Evolutionary conservation across 345 rosid genomes (phyloP), one percentile per base, ranked within the genome.

Genomic region (Eucalyptus shirleyi): DNA sequence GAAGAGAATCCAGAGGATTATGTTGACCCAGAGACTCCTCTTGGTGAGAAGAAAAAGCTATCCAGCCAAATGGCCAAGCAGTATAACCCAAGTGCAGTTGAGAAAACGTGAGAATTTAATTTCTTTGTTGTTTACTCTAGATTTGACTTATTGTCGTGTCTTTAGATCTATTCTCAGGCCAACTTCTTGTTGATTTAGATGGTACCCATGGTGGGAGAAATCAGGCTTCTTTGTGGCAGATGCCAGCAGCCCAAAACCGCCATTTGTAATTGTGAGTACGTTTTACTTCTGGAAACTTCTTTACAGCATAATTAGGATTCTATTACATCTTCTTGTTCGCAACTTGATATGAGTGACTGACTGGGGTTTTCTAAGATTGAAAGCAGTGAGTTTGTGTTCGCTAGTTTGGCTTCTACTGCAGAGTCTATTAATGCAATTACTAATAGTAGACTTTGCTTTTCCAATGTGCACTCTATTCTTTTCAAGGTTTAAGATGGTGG

Each of bases 121-220:
- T 87, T 62, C 24, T 14, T 32, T 62, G 42, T 65, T 88, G 18
- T 86, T 86, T 32, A 56, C 47, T 12, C 55, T 44, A 34, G 59
- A 59, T 50, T 90, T 83, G 37, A 86, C 53, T 60, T 47, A 69
- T 56, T 53, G n/a, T 59, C 37, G 23, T 51, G 28, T 82, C 51
- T 44, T 44, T 19, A 88, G 86, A 50, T 72, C 34, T 34, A 65
- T 28, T 34, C 67, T 69, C 21, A 26, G 86, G 8, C 87, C 83
- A 37, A 77, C 83, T 65, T 90, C 82, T 65, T 90, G 89, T 89
- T 89, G 86, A 67, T 91, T 32, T 91, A 98, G 99, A 87, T 98
- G 99, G 99, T 98, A 97, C 89, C 88, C 93, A 1, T 98, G 98
- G 98, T 97, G 99, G 99, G 99, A 97, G 90, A 93, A 93, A 88